Evolutionary conservation across 352 stramenopile genomes (phyloP), one percentile per base, ranked within the genome.

Genomic region (Globisporangium nagaii): DNA sequence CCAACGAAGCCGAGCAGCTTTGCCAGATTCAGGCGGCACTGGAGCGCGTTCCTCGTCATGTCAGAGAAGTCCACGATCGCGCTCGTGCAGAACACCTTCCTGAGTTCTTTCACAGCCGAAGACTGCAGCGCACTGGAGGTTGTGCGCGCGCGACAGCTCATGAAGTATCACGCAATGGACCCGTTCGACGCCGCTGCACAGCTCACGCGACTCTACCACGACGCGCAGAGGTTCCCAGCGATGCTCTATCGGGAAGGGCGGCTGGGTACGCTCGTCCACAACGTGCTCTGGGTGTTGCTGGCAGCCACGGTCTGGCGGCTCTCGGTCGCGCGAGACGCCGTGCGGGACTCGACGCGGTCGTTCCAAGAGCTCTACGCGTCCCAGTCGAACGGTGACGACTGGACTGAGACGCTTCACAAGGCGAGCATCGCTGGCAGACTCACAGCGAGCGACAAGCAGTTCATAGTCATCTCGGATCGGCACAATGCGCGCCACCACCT

Each of bases 151-250:
- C 49, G 36, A 2, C 53, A 44, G 9, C 27, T 75, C 17, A 41
- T 64, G 2, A 66, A 56, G n/a, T 75, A 67, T 43, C 52, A 65
- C 44, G 25, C 40, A 1, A 40, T 71, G 37, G 66, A 75, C 41
- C 66, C 66, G 3, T 75, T 75, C n/a, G 66, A 75, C 32, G 66
- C 58, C 0, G 56, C 56, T 1, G 56, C 63, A 4, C 56, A 50
- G 24, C 49, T 63, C n/a, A 48, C 47, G 27, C 36, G 58, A 6
- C 45, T 70, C 22, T 63, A 66, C n/a, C 45, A 63, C 10, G 58
- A 70, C 32, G 63, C 58, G 0, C 42, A 42, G 12, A 25, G 28
- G 1, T 39, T 70, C 3, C 53, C 63, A 3, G 20, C 37, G 2
- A 24, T 36, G 12, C 41, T 66, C 24, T 70, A 66, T 31, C 48